Percentiles rank a stretch among this genome's conserved stretches.
These are phyloP conservation scores for Fennellomyces sp. DNA, from an alignment of 371 early-diverging fungal genomes.

Conservation along the genomic window DNA sequence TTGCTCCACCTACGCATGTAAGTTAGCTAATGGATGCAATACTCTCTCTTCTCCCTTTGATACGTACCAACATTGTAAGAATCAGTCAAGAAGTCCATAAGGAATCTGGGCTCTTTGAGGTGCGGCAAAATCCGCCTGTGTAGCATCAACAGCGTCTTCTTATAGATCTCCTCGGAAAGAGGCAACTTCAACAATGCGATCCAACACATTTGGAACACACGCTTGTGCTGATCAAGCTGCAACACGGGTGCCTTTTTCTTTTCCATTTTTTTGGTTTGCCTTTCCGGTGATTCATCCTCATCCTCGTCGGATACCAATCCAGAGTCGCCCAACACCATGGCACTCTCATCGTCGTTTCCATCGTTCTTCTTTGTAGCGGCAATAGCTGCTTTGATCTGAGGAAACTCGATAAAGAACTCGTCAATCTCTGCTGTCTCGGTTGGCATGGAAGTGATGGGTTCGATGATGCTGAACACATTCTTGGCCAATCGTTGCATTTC, in stretches of 20 bases:
- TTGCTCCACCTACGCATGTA: constrained; percentile 70
- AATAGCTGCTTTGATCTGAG: constrained; percentile 32
- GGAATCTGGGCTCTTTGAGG: constrained; percentile 71
- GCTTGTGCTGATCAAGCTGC: constrained; percentile 50
- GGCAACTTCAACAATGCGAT: constrained; percentile 75
- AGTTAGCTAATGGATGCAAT: neutral
- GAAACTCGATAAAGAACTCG: constrained; percentile 63
- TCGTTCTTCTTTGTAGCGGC: constrained; percentile 8
- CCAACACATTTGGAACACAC: constrained; percentile 81
- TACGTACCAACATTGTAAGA: constrained; percentile 77
- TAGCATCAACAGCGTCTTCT: constrained; percentile 76
- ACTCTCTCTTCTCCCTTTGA: neutral
- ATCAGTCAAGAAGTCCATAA: constrained; percentile 92
- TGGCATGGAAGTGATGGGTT: constrained; percentile 61
- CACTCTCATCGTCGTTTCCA: constrained; percentile 19
- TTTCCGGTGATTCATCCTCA: constrained; percentile 38
- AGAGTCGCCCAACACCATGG: constrained; percentile 24
- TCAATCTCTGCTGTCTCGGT: constrained; percentile 62
- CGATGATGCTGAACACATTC: constrained; percentile 58
- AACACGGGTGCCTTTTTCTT: constrained; percentile 38
- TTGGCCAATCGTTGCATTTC: constrained; percentile 33
- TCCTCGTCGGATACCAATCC: constrained; percentile 43
- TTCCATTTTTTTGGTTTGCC: constrained; percentile 29
- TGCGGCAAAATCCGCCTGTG: constrained; percentile 87
- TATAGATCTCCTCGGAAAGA: constrained; percentile 74